Evolutionary conservation across 768 basidiomycete species (phyloP).

Genomic region (Pulveroboletus ravenelii): DNA sequence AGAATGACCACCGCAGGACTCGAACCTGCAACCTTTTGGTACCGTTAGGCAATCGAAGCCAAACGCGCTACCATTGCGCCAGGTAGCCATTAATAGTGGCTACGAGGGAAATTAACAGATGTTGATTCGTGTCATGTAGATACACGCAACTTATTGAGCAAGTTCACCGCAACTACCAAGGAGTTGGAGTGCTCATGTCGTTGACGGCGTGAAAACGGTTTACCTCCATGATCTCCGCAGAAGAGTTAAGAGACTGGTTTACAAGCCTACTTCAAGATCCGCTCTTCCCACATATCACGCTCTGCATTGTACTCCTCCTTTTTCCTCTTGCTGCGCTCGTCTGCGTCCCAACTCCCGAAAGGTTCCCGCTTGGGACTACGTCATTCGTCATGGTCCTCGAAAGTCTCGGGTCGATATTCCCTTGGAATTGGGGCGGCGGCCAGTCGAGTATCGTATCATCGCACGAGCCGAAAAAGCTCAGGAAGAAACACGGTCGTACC

Average conservation of each 20-base stretch:
- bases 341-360: constrained; percentile 28
- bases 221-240: constrained; percentile 42
- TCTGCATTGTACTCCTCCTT: constrained; percentile 49
- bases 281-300: constrained; percentile 52
- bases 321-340: constrained; percentile 34
- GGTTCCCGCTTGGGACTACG: constrained; percentile 26
- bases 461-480: constrained; percentile 41
- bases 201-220: constrained; percentile 23
- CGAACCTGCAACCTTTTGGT: constrained; percentile 97
- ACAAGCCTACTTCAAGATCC: constrained; percentile 36
- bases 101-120: fast-evolving
- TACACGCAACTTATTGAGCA: constrained; percentile 13
- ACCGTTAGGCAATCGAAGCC: constrained; percentile 74
- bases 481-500: constrained; percentile 47
- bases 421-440: constrained; percentile 58
- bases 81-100: constrained; percentile 49
- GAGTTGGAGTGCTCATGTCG: constrained; percentile 25
- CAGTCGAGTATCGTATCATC: constrained; percentile 19
- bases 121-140: not conserved
- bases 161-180: constrained; percentile 17
- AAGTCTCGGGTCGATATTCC: constrained; percentile 46
- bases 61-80: constrained; percentile 95
- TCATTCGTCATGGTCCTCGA: constrained; percentile 52
- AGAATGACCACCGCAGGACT: constrained; percentile 85
- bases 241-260: constrained; percentile 38